Conservation (phyloP, 129 eudicot species). For the Ambrosia artemisiifolia region DNA sequence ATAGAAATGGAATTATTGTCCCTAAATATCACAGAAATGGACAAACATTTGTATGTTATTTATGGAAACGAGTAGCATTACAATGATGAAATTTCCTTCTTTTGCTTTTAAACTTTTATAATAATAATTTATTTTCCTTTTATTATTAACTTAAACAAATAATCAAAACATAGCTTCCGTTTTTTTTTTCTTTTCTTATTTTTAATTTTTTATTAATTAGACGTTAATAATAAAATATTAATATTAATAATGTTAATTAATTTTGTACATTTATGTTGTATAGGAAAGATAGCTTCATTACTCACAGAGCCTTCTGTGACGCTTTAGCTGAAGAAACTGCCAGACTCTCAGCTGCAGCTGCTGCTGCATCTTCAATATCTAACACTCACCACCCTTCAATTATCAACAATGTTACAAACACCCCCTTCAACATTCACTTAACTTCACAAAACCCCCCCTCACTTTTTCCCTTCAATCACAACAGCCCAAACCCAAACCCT, state of each 20-base stretch:
- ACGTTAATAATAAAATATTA: background rate
- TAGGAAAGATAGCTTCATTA: slow-evolving; percentile 84
- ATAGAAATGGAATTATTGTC: slow-evolving; percentile 19
- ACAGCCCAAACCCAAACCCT: slow-evolving; percentile 35
- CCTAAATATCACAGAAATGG: slow-evolving; percentile 29
- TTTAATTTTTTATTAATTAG: background rate
- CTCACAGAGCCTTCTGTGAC: slow-evolving; percentile 80
- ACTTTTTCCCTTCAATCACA: slow-evolving; percentile 40
- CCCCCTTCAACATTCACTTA: slow-evolving; percentile 30
- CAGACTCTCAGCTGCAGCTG: slow-evolving; percentile 55
- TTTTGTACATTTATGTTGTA: slow-evolving; percentile 9
- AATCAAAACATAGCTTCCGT: background rate
- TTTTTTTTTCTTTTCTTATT: background rate
- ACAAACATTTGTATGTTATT: slow-evolving; percentile 27
- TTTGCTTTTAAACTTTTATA: slow-evolving; percentile 7
- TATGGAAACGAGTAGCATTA: slow-evolving; percentile 30
- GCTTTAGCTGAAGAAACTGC: slow-evolving; percentile 95
- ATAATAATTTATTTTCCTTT: background rate
- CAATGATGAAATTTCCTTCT: slow-evolving; percentile 42
- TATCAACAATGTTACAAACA: slow-evolving; percentile 15
- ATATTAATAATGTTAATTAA: background rate
- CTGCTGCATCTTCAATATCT: slow-evolving; percentile 21
- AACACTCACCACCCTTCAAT: slow-evolving; percentile 27
- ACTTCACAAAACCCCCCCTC: slow-evolving; percentile 36
- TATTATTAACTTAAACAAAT: background rate